Evolutionary conservation across 1,284 basidiomycete genomes (phyloP).

Genomic region (Rhodotorula sp.): DNA sequence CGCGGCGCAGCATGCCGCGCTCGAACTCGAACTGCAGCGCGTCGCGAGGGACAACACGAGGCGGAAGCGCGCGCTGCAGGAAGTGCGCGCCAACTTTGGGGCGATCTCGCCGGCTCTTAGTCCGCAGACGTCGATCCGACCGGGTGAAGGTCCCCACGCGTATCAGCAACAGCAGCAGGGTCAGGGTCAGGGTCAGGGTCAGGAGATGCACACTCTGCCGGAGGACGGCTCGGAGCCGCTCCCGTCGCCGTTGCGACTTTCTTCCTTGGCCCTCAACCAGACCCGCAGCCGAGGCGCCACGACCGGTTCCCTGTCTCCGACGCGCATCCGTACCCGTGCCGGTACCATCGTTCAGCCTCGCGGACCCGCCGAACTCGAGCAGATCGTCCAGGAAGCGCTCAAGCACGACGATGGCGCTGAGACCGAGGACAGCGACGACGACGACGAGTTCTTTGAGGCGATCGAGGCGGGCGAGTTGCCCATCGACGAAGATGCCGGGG

Average conservation of each 20-base stretch:
- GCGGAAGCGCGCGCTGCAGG: conserved; percentile 53
- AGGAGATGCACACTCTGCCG: conserved; percentile 2
- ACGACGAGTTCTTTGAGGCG: conserved; percentile 97
- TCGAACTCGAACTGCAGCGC: conserved; percentile 70
- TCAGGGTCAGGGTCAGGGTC: conserved; percentile 1
- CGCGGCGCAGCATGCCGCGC: conserved; percentile 78
- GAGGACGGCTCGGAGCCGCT: conserved; percentile 16
- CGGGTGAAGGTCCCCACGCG: not conserved
- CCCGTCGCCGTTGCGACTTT: conserved; percentile 14
- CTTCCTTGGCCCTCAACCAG: not conserved
- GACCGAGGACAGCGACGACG: conserved; percentile 66
- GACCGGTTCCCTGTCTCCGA: conserved; percentile 24
- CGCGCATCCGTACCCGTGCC: conserved; percentile 18
- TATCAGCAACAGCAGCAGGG: not conserved
- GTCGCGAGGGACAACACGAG: conserved; percentile 50
- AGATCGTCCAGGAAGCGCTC: conserved; percentile 33
- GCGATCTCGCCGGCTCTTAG: conserved; percentile 13
- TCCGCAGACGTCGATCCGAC: conserved; percentile 12
- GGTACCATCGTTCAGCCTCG: conserved; percentile 26
- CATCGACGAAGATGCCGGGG: conserved; percentile 54
- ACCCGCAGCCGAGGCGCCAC: conserved; percentile 9
- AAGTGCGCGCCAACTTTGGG: conserved; percentile 35
- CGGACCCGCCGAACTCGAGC: conserved; percentile 31
- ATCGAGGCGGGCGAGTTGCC: conserved; percentile 80
- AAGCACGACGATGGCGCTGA: conserved; percentile 31